Percentiles rank a stretch among this genome's conserved stretches.
Evolutionary conservation across 2,329 filamentous ascomycete species (phyloP).

Genomic region (Ceratocystis colombiana): DNA sequence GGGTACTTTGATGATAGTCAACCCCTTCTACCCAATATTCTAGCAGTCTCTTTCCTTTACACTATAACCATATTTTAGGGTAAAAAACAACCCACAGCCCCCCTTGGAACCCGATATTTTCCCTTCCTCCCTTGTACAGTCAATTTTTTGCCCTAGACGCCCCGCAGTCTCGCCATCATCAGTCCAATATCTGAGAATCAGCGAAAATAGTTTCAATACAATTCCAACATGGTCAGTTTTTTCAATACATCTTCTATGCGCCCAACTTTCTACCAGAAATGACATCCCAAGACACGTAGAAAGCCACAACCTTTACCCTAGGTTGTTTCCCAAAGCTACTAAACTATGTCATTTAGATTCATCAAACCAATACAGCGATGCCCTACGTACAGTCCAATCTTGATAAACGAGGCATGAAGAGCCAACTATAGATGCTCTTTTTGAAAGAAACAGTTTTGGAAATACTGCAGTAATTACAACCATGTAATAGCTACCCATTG

Average conservation of each 20-base stretch:
- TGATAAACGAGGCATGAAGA: too few relatives aligned
- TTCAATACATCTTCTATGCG: not conserved
- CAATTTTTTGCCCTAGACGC: conserved; percentile 17
- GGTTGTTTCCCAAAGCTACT: not conserved
- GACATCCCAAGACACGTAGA: too few relatives aligned
- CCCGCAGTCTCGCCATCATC: conserved; percentile 6
- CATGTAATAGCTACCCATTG: too few relatives aligned
- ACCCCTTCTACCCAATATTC: not conserved
- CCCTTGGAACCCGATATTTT: not conserved
- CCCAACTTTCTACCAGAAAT: too few relatives aligned
- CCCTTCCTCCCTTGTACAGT: conserved; percentile 5
- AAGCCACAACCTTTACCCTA: too few relatives aligned
- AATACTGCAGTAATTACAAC: too few relatives aligned
- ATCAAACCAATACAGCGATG: not conserved
- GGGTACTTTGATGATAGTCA: too few relatives aligned
- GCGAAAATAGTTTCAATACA: conserved; percentile 3
- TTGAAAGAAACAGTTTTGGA: too few relatives aligned
- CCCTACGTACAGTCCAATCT: not conserved
- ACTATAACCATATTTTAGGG: not conserved
- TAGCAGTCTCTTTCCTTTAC: not conserved
- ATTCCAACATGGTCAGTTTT: not conserved
- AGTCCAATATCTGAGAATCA: not conserved
- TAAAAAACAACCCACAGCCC: not conserved
- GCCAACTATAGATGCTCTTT: too few relatives aligned
- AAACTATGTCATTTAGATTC: not conserved